These are phyloP conservation scores for Kazachstania bromeliacearum DNA, from an alignment of 805 yeast genomes.

Conservation along the genomic window DNA sequence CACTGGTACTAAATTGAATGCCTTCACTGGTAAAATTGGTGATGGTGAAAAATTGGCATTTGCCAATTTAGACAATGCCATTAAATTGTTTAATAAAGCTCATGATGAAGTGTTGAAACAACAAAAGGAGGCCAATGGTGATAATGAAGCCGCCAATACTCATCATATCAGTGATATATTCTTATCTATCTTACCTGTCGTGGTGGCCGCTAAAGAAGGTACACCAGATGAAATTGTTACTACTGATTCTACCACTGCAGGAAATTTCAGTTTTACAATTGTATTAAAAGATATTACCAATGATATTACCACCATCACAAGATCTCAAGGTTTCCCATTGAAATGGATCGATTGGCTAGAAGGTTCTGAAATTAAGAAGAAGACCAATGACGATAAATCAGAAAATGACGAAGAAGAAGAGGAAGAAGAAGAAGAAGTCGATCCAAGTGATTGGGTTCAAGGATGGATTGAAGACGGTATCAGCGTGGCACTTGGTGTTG, in stretches of 20 bases:
- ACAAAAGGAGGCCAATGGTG: constrained; percentile 12
- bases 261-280: constrained; percentile 65
- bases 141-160: constrained; percentile 9
- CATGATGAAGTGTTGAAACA: constrained; percentile 25
- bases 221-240: constrained; percentile 22
- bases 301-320: constrained; percentile 59
- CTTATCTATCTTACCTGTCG: constrained; percentile 57
- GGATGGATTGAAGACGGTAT: constrained; percentile 77
- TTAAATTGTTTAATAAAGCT: constrained; percentile 34
- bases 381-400: constrained; percentile 7
- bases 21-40: constrained; percentile 64
- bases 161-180: constrained; percentile 48
- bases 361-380: constrained; percentile 14
- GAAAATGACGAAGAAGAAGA: constrained; percentile 13
- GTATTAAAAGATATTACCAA: constrained; percentile 73
- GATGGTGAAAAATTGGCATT: constrained; percentile 84
- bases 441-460: constrained; percentile 74
- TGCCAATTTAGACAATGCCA: constrained; percentile 77
- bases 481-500: constrained; percentile 67
- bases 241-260: constrained; percentile 32
- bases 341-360: constrained; percentile 91
- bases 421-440: constrained; percentile 42
- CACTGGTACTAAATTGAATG: constrained; percentile 36
- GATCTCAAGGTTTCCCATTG: constrained; percentile 83
- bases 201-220: constrained; percentile 23